Percentiles rank a stretch among this genome's conserved stretches.
Conservation (phyloP, 192 early-diverging fungal species). For the Spizellomyces punctatus region DNA sequence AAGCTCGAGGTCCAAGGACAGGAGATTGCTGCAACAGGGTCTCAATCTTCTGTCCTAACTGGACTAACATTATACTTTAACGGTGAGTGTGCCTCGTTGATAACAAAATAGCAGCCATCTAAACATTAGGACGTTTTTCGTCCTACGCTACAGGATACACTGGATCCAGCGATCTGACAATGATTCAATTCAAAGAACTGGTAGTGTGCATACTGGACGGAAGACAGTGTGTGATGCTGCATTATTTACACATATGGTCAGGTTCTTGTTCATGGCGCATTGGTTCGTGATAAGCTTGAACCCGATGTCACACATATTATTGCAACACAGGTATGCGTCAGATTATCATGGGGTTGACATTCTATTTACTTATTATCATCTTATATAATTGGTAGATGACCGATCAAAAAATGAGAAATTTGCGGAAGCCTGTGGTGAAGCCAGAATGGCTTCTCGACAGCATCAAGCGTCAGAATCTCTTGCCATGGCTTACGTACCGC, state of each 20-base stretch:
- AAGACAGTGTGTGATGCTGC: too few species aligned
- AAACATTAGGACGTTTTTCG: too few species aligned
- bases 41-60: slow-evolving; percentile 15
- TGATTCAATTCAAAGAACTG: slow-evolving; percentile 29
- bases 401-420: slow-evolving; percentile 21
- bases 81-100: not conserved
- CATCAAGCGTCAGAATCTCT: slow-evolving; percentile 54
- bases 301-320: slow-evolving; percentile 50
- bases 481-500: slow-evolving; percentile 68
- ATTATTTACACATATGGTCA: not conserved
- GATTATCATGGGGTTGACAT: slow-evolving; percentile 3
- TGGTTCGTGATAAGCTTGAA: slow-evolving; percentile 34
- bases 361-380: not conserved
- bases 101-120: too few species aligned
- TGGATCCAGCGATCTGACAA: slow-evolving; percentile 16
- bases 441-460: slow-evolving; percentile 76
- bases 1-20: slow-evolving; percentile 44
- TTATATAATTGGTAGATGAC: slow-evolving; percentile 24
- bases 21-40: slow-evolving; percentile 17
- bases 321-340: slow-evolving; percentile 32
- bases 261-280: slow-evolving; percentile 36
- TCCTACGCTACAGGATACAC: slow-evolving; percentile 5
- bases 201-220: not conserved
- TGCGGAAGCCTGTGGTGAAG: slow-evolving; percentile 44
- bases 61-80: slow-evolving; percentile 39